Evolutionary conservation across 2,329 filamentous ascomycete species (phyloP).

Genomic region (Calonectria hongkongensis): DNA sequence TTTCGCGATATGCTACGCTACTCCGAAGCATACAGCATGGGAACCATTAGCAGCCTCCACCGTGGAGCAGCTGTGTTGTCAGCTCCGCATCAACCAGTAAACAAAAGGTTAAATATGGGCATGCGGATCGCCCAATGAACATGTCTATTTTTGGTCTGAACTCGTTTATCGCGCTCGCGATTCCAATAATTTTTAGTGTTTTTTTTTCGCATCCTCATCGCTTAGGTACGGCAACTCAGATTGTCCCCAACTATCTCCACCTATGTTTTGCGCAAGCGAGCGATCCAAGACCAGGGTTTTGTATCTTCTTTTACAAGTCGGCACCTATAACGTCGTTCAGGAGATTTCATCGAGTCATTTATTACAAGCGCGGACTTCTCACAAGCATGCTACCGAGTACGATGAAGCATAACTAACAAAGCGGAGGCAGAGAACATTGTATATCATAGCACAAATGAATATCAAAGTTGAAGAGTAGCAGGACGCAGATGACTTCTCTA

Average conservation of each 20-base stretch:
- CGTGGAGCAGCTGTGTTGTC: not conserved
- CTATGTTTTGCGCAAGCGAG: not conserved
- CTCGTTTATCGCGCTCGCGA: not conserved
- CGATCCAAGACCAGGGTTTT: not conserved
- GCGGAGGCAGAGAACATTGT: no score
- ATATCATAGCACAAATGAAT: no score
- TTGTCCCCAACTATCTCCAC: no score
- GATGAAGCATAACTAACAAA: not conserved
- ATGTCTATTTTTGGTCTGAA: not conserved
- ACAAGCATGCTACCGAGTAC: not conserved
- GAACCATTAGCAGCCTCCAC: not conserved
- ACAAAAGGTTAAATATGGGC: slow-evolving; percentile 18
- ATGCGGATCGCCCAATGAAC: slow-evolving; percentile 1
- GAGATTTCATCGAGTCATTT: not conserved
- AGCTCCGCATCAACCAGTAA: slow-evolving; percentile 17
- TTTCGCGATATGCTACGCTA: not conserved
- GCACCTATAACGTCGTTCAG: no score
- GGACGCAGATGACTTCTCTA: no score
- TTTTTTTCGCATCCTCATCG: no score
- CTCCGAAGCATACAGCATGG: not conserved
- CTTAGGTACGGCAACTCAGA: no score
- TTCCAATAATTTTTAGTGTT: not conserved
- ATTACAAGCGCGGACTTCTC: slow-evolving; percentile 4
- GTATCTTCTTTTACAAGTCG: no score
- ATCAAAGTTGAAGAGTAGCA: no score